phyloP scores from a whole-genome alignment of 2,329 filamentous ascomycete species.

The Fusarium xyrophilum region DNA sequence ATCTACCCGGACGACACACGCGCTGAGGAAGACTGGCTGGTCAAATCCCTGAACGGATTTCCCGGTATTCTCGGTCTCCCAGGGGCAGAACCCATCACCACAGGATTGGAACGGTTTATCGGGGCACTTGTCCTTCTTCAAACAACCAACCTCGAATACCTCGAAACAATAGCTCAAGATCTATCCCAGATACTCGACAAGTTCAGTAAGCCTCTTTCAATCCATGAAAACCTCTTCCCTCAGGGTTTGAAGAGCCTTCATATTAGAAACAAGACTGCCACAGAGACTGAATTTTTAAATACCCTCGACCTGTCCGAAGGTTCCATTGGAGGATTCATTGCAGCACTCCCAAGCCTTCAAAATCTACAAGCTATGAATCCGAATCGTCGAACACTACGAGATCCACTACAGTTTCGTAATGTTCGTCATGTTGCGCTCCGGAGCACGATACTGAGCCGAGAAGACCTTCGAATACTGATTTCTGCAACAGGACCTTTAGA shows the following conservation, averaged over 20 bases:
- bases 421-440: background rate
- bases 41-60: background rate
- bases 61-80: background rate
- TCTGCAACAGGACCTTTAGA: background rate
- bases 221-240: background rate
- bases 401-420: background rate
- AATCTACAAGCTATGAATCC: too few relatives aligned
- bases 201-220: background rate
- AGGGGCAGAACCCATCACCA: fast-evolving
- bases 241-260: background rate
- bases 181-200: background rate
- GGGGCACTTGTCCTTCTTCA: background rate
- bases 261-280: background rate
- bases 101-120: background rate
- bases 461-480: background rate
- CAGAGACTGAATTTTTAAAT: background rate
- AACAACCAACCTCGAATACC: background rate
- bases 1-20: background rate
- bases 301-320: background rate
- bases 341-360: background rate
- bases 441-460: fast-evolving
- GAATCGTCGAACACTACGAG: background rate
- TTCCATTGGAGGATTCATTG: background rate
- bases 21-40: fast-evolving
- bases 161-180: background rate